Evolutionary conservation across 1,284 basidiomycete species (phyloP).

Genomic region (Austropuccinia psidii): DNA sequence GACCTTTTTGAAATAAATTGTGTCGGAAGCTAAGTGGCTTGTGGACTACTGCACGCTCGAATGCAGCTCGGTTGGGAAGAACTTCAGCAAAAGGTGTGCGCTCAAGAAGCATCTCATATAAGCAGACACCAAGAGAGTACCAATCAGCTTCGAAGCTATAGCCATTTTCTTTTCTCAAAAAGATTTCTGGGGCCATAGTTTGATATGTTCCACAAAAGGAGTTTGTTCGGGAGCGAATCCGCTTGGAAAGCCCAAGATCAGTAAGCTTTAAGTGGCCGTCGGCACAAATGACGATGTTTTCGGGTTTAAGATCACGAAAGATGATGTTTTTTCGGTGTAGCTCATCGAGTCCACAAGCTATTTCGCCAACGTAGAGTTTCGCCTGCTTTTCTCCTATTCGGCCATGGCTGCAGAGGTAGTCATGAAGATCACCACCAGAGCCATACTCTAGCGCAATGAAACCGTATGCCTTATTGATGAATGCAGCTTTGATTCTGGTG

Average conservation of each 20-base stretch:
- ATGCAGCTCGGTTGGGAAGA: too few relatives aligned
- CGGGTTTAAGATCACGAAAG: neutral
- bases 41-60: too few relatives aligned
- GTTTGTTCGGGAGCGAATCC: neutral
- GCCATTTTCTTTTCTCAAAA: neutral
- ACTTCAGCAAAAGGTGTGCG: too few relatives aligned
- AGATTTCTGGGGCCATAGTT: neutral
- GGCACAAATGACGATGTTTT: neutral
- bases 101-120: too few relatives aligned
- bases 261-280: neutral
- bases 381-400: neutral
- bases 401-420: neutral
- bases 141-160: conserved; percentile 3
- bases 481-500: too few relatives aligned
- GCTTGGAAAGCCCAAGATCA: conserved; percentile 4
- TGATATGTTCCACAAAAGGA: neutral
- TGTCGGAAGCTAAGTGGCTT: too few relatives aligned
- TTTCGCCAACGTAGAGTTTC: neutral
- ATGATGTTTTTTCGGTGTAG: neutral
- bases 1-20: too few relatives aligned
- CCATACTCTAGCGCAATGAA: neutral
- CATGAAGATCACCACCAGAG: neutral
- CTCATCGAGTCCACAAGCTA: neutral
- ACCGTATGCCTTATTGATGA: too few relatives aligned
- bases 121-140: conserved; percentile 5